Evolutionary conservation across 129 eudicot genomes (phyloP).

Genomic region (Lonicera japonica): DNA sequence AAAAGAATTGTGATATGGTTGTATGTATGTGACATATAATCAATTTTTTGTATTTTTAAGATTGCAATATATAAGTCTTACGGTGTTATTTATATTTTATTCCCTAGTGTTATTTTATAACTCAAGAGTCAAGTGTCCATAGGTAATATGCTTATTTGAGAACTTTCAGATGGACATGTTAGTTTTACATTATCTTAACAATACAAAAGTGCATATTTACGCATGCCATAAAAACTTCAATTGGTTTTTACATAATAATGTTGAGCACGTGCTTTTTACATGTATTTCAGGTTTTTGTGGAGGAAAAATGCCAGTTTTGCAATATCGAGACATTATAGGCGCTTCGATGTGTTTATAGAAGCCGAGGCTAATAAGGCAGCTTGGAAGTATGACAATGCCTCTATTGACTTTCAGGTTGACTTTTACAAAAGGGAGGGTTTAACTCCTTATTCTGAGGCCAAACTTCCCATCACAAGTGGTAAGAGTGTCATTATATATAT

Average conservation of each 20-base stretch:
- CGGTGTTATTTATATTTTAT: no score
- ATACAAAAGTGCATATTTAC: no score
- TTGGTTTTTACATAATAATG: background rate
- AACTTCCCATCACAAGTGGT: conserved; percentile 95
- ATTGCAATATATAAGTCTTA: no score
- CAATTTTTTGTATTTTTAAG: no score
- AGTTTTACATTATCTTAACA: background rate
- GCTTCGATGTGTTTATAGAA: conserved; percentile 86
- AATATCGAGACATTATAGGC: conserved; percentile 84
- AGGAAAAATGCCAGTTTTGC: conserved; percentile 94
- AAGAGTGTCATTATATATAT: conserved; percentile 9
- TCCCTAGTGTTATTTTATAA: no score
- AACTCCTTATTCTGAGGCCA: conserved; percentile 69
- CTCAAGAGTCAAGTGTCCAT: no score
- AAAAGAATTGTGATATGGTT: no score
- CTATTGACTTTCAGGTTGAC: conserved; percentile 79
- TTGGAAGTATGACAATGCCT: conserved; percentile 69
- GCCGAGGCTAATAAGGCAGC: conserved; percentile 96
- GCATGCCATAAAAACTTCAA: no score
- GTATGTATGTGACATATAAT: no score
- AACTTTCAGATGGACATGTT: no score
- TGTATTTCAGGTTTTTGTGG: conserved; percentile 73
- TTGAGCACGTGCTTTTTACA: background rate
- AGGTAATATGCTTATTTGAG: no score
- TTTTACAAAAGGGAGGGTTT: conserved; percentile 85